These are phyloP conservation scores for Yamagishiella unicocca DNA, from an alignment of 139 green algal genomes.

Conservation along the genomic window DNA sequence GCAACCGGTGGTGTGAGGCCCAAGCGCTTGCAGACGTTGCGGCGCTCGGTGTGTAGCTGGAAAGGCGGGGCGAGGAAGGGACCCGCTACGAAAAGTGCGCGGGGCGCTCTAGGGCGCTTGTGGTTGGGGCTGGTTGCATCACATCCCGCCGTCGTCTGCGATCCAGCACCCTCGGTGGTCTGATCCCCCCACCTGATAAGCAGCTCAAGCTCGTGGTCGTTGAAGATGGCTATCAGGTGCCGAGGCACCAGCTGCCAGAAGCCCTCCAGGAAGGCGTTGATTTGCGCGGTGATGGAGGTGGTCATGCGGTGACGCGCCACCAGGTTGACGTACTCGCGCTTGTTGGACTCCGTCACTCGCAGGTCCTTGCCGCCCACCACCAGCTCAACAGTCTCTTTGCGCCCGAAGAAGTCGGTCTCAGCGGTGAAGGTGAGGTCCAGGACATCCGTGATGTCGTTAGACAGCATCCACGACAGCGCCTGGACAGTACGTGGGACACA, in stretches of 20 bases:
- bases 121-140: too few relatives aligned
- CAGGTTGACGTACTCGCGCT: constrained; percentile 96
- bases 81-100: too few relatives aligned
- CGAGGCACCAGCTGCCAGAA: constrained; percentile 96
- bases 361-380: constrained; percentile 77
- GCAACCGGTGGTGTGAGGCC: neutral
- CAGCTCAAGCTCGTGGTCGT: constrained; percentile 98
- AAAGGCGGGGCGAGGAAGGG: neutral
- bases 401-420: constrained; percentile 92
- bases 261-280: constrained; percentile 83
- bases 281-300: constrained; percentile 86
- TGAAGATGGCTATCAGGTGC: constrained; percentile 93
- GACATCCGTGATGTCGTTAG: constrained; percentile 96
- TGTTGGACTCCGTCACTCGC: constrained; percentile 96
- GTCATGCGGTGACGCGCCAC: constrained; percentile 96
- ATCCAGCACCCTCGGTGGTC: too few relatives aligned
- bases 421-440: constrained; percentile 96
- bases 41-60: neutral
- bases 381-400: constrained; percentile 87
- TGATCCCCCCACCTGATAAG: constrained; percentile 84
- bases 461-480: constrained; percentile 90
- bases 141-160: too few relatives aligned
- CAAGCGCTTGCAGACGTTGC: neutral
- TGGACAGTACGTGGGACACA: neutral
- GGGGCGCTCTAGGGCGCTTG: too few relatives aligned